These are phyloP conservation scores for Moesziomyces globuligerus DNA, from an alignment of 1,284 basidiomycete genomes.

Conservation along the genomic window DNA sequence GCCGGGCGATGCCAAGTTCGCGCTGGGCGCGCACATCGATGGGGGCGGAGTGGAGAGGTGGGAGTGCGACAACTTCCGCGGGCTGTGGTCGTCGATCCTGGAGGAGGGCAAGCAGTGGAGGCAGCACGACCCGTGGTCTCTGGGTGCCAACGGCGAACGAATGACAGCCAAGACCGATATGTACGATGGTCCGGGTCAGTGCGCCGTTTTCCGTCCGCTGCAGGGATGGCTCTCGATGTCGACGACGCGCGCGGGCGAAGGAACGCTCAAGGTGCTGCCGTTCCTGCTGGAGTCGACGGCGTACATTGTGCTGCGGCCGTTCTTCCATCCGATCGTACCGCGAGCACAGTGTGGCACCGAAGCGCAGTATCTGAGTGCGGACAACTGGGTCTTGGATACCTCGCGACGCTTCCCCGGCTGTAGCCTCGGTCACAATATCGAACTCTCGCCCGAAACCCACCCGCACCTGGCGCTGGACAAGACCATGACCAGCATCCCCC, in stretches of 20 bases:
- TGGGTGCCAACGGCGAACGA: constrained; percentile 36
- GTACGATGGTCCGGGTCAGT: constrained; percentile 70
- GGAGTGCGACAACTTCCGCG: constrained; percentile 77
- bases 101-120: constrained; percentile 70
- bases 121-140: constrained; percentile 70
- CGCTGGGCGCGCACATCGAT: constrained; percentile 79
- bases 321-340: constrained; percentile 73
- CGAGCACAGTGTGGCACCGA: background rate
- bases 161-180: constrained; percentile 52
- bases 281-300: constrained; percentile 78
- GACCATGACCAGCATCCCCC: constrained; percentile 76
- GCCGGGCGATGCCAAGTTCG: constrained; percentile 78
- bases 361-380: constrained; percentile 19
- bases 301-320: constrained; percentile 79
- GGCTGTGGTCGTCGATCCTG: constrained; percentile 73
- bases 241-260: constrained; percentile 75
- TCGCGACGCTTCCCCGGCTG: constrained; percentile 73
- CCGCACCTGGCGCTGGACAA: constrained; percentile 76
- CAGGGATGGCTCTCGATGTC: constrained; percentile 77
- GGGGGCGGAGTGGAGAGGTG: constrained; percentile 80
- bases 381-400: constrained; percentile 71
- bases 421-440: constrained; percentile 74
- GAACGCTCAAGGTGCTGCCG: constrained; percentile 82
- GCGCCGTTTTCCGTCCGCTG: constrained; percentile 80
- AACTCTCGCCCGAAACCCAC: constrained; percentile 74